phyloP scores from a whole-genome alignment of 2,329 filamentous ascomycete genomes.

The Bisporella sp. region DNA sequence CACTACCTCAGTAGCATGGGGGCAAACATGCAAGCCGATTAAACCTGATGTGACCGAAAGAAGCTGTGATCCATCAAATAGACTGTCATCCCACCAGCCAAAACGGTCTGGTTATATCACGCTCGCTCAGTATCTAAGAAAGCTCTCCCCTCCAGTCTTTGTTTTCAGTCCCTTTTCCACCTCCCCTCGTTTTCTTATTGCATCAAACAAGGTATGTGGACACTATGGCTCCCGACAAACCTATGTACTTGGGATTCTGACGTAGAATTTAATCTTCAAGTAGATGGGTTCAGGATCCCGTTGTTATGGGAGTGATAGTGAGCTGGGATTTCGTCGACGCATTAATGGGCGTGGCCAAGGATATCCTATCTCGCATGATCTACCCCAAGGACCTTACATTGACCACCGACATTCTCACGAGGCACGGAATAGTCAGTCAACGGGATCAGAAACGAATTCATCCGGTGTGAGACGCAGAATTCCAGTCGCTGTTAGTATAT shows the following conservation, averaged over 20 bases:
- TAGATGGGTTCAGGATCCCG: neutral
- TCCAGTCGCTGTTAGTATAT: slow-evolving; percentile 39
- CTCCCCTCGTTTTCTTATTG: too few species aligned
- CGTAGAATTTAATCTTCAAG: neutral
- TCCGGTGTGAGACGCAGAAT: slow-evolving; percentile 35
- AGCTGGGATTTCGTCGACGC: slow-evolving; percentile 19
- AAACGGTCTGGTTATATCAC: too few species aligned
- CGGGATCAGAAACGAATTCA: slow-evolving; percentile 17
- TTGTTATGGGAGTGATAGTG: slow-evolving; percentile 5
- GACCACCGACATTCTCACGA: slow-evolving; percentile 14
- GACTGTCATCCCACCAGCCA: too few species aligned
- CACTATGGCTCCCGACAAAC: too few species aligned
- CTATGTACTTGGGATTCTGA: neutral
- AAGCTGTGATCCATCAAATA: too few species aligned
- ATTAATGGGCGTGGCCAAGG: slow-evolving; percentile 16
- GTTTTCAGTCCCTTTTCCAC: too few species aligned
- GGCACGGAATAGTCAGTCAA: slow-evolving; percentile 11
- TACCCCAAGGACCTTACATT: slow-evolving; percentile 15
- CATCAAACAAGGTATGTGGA: too few species aligned
- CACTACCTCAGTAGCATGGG: too few species aligned
- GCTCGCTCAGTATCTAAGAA: too few species aligned
- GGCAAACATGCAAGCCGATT: too few species aligned
- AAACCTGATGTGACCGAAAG: too few species aligned
- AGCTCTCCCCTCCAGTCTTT: too few species aligned
- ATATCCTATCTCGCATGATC: slow-evolving; percentile 22